Evolutionary conservation across 1,284 basidiomycete genomes (phyloP).

Genomic region (Apiotrichum porosum): DNA sequence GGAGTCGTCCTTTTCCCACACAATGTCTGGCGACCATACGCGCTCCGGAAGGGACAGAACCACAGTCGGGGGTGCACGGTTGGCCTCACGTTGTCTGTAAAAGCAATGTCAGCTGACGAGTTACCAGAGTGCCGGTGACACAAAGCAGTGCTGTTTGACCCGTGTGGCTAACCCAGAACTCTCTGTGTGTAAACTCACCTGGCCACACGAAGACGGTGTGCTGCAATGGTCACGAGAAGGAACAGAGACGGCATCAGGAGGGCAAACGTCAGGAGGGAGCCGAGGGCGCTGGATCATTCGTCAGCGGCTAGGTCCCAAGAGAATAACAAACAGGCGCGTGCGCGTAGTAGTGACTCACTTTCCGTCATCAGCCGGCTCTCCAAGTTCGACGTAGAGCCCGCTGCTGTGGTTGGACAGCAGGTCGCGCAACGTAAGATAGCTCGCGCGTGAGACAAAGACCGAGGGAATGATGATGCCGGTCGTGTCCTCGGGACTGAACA

Average conservation of each 20-base stretch:
- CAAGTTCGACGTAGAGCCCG: conserved; percentile 35
- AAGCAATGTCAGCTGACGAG: background rate
- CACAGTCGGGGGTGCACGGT: conserved; percentile 45
- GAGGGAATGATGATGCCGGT: conserved; percentile 49
- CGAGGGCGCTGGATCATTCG: conserved; percentile 36
- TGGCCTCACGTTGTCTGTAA: conserved; percentile 45
- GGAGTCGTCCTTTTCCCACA: conserved; percentile 48
- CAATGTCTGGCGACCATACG: conserved; percentile 48
- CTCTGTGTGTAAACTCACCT: conserved; percentile 42
- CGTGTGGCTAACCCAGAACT: too few species aligned
- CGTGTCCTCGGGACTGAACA: conserved; percentile 69
- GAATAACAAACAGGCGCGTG: too few species aligned
- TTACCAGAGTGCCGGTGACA: too few species aligned
- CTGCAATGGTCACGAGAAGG: conserved; percentile 40
- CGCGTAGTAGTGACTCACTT: conserved; percentile 29
- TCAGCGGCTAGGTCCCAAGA: too few species aligned
- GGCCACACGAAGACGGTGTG: conserved; percentile 40
- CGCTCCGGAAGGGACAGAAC: conserved; percentile 47
- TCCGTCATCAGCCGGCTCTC: conserved; percentile 39
- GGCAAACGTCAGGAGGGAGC: conserved; percentile 42
- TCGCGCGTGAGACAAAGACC: conserved; percentile 49
- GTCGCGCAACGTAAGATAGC: conserved; percentile 48
- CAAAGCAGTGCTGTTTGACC: too few species aligned
- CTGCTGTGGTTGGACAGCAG: conserved; percentile 27
- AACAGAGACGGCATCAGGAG: conserved; percentile 45